A percentile compares a stretch with the other conserved stretches of the same genome.
phyloP scores from a whole-genome alignment of 495 filamentous ascomycete species.

The Ramalina intermedia region DNA sequence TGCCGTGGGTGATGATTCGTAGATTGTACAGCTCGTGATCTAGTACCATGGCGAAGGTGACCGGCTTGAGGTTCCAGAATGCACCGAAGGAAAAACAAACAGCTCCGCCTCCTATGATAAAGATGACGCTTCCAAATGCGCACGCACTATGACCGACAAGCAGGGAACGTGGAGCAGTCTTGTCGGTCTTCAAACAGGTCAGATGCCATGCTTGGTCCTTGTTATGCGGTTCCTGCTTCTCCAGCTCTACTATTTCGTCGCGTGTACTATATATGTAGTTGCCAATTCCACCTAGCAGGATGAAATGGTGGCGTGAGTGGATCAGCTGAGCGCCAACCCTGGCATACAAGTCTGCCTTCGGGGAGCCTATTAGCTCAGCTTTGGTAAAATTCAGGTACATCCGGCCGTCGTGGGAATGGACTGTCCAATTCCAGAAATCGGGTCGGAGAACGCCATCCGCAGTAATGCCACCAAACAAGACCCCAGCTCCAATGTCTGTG shows the following conservation, averaged over 20 bases:
- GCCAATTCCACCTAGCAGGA: conserved; percentile 29
- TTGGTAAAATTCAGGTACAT: conserved; percentile 13
- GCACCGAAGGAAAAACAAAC: conserved; percentile 84
- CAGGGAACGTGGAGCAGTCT: conserved; percentile 35
- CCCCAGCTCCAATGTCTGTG: conserved; percentile 28
- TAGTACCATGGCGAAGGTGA: conserved; percentile 21
- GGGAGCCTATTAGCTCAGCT: background rate
- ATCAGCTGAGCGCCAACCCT: conserved; percentile 30
- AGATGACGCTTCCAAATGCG: conserved; percentile 28
- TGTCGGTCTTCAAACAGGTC: background rate
- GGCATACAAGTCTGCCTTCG: background rate
- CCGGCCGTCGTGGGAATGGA: conserved; percentile 13
- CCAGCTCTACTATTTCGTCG: conserved; percentile 27
- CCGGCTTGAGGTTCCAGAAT: conserved; percentile 52
- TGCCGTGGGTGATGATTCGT: no score
- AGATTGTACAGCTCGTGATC: background rate
- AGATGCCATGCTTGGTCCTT: conserved; percentile 7
- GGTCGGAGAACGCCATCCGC: conserved; percentile 41
- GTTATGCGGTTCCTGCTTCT: background rate
- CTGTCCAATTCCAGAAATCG: conserved; percentile 44
- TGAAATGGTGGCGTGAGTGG: conserved; percentile 25
- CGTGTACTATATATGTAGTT: conserved; percentile 18
- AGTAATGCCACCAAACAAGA: conserved; percentile 55
- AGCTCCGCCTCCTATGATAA: conserved; percentile 66
- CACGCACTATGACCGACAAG: conserved; percentile 50